Percentiles rank a stretch among this genome's conserved stretches.
Conservation (phyloP, 2,329 filamentous ascomycete genomes). For the Talaromyces sp. region DNA sequence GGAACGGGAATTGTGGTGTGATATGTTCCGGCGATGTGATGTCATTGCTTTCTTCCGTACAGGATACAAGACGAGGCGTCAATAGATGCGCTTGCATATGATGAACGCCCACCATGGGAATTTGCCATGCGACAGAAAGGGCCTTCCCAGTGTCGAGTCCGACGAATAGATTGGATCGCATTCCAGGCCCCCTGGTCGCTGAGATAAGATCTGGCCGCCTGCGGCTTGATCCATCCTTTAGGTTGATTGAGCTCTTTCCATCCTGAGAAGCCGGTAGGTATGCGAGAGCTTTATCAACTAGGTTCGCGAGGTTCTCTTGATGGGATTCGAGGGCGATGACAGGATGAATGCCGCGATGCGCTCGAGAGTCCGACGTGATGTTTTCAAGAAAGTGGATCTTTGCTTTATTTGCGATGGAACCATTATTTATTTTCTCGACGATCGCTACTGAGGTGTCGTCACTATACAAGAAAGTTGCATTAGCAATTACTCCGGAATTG, state of each 20-base stretch:
- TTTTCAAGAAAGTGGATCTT: slow-evolving; percentile 77
- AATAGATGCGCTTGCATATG: slow-evolving; percentile 98
- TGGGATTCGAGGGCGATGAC: slow-evolving; percentile 75
- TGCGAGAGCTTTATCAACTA: slow-evolving; percentile 67
- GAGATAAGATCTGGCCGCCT: slow-evolving; percentile 78
- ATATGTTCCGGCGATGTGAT: slow-evolving; percentile 5
- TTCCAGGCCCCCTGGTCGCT: slow-evolving; percentile 87
- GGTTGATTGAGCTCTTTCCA: slow-evolving; percentile 15
- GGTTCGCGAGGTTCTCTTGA: slow-evolving; percentile 66
- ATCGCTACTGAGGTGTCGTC: slow-evolving; percentile 92
- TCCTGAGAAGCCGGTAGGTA: slow-evolving; percentile 51
- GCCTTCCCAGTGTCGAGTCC: slow-evolving; percentile 87
- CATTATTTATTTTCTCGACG: slow-evolving; percentile 59
- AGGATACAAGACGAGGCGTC: slow-evolving; percentile 75
- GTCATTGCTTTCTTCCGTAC: slow-evolving; percentile 50
- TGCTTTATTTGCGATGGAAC: slow-evolving; percentile 40
- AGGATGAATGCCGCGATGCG: slow-evolving; percentile 79
- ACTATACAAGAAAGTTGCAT: slow-evolving; percentile 43
- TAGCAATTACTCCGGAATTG: slow-evolving; percentile 1
- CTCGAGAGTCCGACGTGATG: slow-evolving; percentile 76
- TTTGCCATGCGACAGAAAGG: slow-evolving; percentile 77
- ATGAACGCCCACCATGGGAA: slow-evolving; percentile 83
- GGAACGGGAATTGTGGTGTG: slow-evolving; percentile 73
- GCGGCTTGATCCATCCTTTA: slow-evolving; percentile 33
- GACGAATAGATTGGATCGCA: slow-evolving; percentile 74